Conservation (phyloP, 2,329 filamentous ascomycete species). For the Diaporthe sp. region DNA sequence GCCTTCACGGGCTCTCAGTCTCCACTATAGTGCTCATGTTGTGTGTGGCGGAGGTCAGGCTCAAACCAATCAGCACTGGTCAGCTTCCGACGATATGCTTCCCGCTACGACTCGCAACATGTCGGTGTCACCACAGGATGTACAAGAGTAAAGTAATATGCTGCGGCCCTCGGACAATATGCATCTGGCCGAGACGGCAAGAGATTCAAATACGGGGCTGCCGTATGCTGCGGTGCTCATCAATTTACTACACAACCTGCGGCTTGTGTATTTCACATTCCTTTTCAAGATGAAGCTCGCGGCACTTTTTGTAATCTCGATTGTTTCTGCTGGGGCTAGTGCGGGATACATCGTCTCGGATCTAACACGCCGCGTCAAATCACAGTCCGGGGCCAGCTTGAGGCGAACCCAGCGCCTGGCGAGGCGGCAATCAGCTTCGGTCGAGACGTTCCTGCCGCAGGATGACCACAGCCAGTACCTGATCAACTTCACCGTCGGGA, state of each 20-base stretch:
- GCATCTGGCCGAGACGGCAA: too few relatives aligned
- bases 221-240: too few relatives aligned
- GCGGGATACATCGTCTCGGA: not conserved
- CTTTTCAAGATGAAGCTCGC: not conserved
- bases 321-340: too few relatives aligned
- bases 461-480: conserved; percentile 3
- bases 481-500: conserved; percentile 28
- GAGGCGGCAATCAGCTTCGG: not conserved
- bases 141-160: not conserved
- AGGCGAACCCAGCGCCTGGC: not conserved
- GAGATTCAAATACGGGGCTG: not conserved
- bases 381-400: not conserved
- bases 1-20: not conserved
- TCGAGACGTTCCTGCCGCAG: not conserved
- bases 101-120: not conserved
- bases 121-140: not conserved
- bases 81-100: not conserved
- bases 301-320: not conserved
- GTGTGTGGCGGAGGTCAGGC: not conserved
- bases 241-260: not conserved
- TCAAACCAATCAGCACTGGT: not conserved
- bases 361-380: not conserved
- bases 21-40: not conserved
- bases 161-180: not conserved
- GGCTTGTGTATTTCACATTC: not conserved